A percentile compares a stretch with the other conserved stretches of the same genome.
phyloP scores from a whole-genome alignment of 2,329 filamentous ascomycete genomes.

The Aspergillus phoenicis region DNA sequence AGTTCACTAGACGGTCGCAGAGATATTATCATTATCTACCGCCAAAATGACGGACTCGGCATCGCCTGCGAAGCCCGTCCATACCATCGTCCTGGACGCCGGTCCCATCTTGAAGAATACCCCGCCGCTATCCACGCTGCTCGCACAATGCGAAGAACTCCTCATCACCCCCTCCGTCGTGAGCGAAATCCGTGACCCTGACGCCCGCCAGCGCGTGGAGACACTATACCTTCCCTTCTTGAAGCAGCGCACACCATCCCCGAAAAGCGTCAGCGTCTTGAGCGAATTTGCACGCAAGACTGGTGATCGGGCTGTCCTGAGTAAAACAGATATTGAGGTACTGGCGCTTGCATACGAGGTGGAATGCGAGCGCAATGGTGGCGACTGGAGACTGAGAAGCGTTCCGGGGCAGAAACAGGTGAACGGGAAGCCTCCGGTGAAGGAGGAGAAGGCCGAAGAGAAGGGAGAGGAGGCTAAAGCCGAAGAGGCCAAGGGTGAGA shows the following conservation, averaged over 20 bases:
- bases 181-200: conserved; percentile 81
- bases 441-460: conserved; percentile 39
- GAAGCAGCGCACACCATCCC: conserved; percentile 71
- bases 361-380: conserved; percentile 88
- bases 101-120: conserved; percentile 94
- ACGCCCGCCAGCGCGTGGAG: conserved; percentile 77
- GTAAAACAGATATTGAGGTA: conserved; percentile 84
- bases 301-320: conserved; percentile 85
- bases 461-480: conserved; percentile 5
- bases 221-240: conserved; percentile 85
- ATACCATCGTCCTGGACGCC: conserved; percentile 85
- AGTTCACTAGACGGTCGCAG: neutral
- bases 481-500: conserved; percentile 25
- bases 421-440: conserved; percentile 67
- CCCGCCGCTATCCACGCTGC: conserved; percentile 77
- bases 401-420: conserved; percentile 76
- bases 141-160: conserved; percentile 73
- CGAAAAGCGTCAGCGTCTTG: conserved; percentile 77
- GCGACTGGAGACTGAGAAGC: conserved; percentile 80
- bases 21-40: neutral
- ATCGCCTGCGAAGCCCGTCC: conserved; percentile 63
- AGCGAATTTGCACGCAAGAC: conserved; percentile 85
- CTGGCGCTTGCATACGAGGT: conserved; percentile 90
- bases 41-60: conserved; percentile 44
- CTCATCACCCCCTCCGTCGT: conserved; percentile 85